phyloP scores from a whole-genome alignment of 495 filamentous ascomycete genomes.

The Clavariopsis aquatica region DNA sequence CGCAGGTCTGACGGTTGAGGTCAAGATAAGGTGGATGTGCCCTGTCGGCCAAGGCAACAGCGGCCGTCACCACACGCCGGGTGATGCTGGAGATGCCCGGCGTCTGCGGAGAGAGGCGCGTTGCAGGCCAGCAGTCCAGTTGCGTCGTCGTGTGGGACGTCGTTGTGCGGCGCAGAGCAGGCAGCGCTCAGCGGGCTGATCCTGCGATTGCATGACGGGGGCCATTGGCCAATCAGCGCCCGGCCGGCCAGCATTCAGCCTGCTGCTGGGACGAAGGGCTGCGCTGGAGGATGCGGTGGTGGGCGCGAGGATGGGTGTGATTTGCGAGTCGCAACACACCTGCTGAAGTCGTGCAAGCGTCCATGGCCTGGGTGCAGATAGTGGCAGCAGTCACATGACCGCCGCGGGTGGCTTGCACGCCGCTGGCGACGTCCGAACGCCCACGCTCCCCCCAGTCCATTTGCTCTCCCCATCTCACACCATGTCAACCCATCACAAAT shows the following conservation, averaged over 20 bases:
- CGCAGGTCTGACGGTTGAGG: constrained; percentile 6
- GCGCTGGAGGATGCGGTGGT: not conserved
- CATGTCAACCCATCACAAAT: not conserved
- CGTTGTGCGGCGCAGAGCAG: not conserved
- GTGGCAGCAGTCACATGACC: not conserved
- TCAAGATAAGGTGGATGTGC: constrained; percentile 19
- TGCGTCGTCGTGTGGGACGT: not conserved
- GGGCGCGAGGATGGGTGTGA: not conserved
- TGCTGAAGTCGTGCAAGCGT: not conserved
- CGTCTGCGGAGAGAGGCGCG: not conserved
- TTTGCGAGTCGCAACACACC: not conserved
- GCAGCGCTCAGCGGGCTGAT: not conserved
- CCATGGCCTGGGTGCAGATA: not conserved
- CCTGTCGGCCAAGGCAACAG: constrained; percentile 2
- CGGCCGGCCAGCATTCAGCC: not conserved
- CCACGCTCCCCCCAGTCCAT: not conserved
- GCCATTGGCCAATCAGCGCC: not conserved
- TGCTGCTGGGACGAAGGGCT: not conserved
- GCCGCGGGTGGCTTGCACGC: too few species aligned
- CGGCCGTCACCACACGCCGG: not conserved
- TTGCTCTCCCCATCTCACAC: not conserved
- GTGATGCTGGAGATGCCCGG: not conserved
- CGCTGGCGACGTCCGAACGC: too few species aligned
- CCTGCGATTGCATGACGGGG: not conserved
- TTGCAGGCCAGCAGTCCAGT: not conserved